A percentile compares a stretch with the other conserved stretches of the same genome.
These are phyloP conservation scores for Psilocybe sp. DNA, from an alignment of 768 basidiomycete genomes.

Conservation along the genomic window DNA sequence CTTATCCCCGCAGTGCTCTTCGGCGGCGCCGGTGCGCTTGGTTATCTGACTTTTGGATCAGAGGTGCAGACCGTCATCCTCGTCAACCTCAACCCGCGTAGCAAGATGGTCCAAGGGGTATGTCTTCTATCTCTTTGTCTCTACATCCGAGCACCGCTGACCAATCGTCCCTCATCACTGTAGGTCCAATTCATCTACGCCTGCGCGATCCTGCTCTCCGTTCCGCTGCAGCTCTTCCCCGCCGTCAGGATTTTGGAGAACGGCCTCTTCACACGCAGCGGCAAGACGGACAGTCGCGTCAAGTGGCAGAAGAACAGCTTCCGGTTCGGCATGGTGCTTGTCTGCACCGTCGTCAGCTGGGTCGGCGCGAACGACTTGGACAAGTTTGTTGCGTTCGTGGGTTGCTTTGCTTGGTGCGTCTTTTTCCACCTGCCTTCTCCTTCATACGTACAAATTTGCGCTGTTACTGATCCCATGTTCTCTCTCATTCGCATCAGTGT, in stretches of 20 bases:
- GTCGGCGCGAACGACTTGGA: conserved; percentile 85
- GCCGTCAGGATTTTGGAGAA: conserved; percentile 97
- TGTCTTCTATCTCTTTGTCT: conserved; percentile 26
- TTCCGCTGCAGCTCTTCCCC: conserved; percentile 96
- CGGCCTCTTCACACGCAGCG: conserved; percentile 84
- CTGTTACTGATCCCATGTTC: neutral
- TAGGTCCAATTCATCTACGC: conserved; percentile 86
- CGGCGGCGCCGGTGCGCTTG: conserved; percentile 82
- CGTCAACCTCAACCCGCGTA: conserved; percentile 83
- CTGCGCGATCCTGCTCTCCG: conserved; percentile 88
- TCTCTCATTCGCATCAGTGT: conserved; percentile 48
- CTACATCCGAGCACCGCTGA: neutral
- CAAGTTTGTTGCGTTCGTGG: conserved; percentile 93
- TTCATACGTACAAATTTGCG: neutral
- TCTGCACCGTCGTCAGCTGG: conserved; percentile 83
- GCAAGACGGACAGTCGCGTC: conserved; percentile 75
- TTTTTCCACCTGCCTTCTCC: too few species aligned
- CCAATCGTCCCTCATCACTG: neutral
- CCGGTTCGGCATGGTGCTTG: conserved; percentile 68
- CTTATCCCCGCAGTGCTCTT: conserved; percentile 58
- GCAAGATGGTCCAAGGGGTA: conserved; percentile 86
- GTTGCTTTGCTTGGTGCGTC: conserved; percentile 89
- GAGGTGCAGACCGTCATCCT: conserved; percentile 91
- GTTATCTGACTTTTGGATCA: conserved; percentile 85
- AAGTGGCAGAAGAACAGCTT: conserved; percentile 98